Evolutionary conservation across 768 basidiomycete species (phyloP).

Genomic region (Tricholomella constricta): DNA sequence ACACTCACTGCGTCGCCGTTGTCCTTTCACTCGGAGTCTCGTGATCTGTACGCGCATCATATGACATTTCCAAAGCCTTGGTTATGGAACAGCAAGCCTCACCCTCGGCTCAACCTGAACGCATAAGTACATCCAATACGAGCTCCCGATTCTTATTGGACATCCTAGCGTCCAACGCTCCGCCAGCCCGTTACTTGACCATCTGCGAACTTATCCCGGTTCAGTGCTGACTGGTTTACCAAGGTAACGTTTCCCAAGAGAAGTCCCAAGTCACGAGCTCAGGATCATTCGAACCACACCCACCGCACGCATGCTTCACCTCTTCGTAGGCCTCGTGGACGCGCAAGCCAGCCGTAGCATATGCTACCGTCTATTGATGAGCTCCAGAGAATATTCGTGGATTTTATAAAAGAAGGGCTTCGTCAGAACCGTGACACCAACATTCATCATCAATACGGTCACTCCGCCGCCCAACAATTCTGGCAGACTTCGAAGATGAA

Average conservation of each 20-base stretch:
- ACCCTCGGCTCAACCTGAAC: too few relatives aligned
- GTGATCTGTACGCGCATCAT: too few relatives aligned
- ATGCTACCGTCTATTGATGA: conserved; percentile 20
- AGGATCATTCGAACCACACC: not conserved
- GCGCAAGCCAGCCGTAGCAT: conserved; percentile 10
- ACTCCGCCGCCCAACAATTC: conserved; percentile 1
- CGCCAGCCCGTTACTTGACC: too few relatives aligned
- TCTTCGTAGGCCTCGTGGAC: conserved; percentile 15
- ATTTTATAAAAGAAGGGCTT: conserved; percentile 15
- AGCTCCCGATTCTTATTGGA: too few relatives aligned
- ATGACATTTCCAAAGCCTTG: too few relatives aligned
- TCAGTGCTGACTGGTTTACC: too few relatives aligned
- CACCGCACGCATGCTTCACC: not conserved
- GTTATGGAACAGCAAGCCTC: too few relatives aligned
- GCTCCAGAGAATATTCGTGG: conserved; percentile 9
- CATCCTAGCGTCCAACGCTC: too few relatives aligned
- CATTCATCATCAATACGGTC: not conserved
- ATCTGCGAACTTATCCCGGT: too few relatives aligned
- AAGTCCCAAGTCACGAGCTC: conserved; percentile 1
- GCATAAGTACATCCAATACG: too few relatives aligned
- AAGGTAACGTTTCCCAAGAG: not conserved
- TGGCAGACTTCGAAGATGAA: conserved; percentile 23
- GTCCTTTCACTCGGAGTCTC: too few relatives aligned
- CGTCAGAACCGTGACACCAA: not conserved
- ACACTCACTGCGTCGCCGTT: too few relatives aligned